Evolutionary conservation across 2,329 filamentous ascomycete species (phyloP).

Genomic region (Clarireedia hainanense): DNA sequence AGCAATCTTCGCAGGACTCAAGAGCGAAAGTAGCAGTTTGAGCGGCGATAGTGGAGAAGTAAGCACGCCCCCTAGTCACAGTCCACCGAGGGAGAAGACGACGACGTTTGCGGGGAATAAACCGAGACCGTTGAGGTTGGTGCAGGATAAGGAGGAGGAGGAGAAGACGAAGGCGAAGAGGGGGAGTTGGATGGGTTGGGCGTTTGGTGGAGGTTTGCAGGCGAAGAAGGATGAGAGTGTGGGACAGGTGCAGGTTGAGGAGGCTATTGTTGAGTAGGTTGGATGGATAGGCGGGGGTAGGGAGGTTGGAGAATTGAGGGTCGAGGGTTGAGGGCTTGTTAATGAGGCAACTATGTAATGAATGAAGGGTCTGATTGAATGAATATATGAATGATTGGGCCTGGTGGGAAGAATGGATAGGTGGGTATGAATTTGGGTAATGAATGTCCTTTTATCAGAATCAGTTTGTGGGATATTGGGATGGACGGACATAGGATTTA

Average conservation of each 20-base stretch:
- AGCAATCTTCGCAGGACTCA: conserved; percentile 61
- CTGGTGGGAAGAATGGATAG: too few species aligned
- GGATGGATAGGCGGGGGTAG: background rate
- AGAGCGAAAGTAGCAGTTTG: conserved; percentile 45
- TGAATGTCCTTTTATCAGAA: too few species aligned
- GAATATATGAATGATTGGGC: too few species aligned
- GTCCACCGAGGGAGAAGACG: conserved; percentile 49
- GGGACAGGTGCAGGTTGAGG: background rate
- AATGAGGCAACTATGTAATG: background rate
- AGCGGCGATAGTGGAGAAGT: conserved; percentile 55
- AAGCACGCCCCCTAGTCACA: conserved; percentile 42
- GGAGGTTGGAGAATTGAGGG: background rate
- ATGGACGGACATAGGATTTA: too few species aligned
- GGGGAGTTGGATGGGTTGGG: conserved; percentile 59
- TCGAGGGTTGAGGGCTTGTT: background rate
- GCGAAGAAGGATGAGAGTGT: conserved; percentile 4
- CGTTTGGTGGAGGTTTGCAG: conserved; percentile 21
- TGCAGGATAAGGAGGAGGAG: conserved; percentile 58
- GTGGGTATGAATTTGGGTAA: too few species aligned
- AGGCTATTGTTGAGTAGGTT: conserved; percentile 6
- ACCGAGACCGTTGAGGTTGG: conserved; percentile 75
- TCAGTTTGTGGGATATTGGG: too few species aligned
- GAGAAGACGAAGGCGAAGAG: conserved; percentile 47
- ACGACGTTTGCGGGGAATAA: conserved; percentile 62
- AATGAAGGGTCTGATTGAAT: background rate